Evolutionary conservation across 2,329 filamentous ascomycete species (phyloP), one percentile per base, ranked within the genome.

Genomic region (Aspergillus fumigatus): DNA sequence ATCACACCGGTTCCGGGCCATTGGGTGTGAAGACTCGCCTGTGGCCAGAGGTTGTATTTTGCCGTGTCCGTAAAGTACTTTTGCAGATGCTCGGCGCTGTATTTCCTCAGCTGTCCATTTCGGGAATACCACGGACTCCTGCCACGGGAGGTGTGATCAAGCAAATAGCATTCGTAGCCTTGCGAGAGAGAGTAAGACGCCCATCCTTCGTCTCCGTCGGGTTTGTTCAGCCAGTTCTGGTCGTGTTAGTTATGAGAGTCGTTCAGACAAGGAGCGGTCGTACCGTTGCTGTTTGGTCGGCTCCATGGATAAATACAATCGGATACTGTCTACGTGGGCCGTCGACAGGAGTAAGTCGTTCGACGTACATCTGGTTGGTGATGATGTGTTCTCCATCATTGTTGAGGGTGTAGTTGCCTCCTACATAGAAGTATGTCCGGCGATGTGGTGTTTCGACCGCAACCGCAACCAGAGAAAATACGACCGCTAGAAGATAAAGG

Each of bases 191-290:
- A 80, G 57, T 73, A 77, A 0, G 77, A 75, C 1, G 78, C 77
- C 79, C 78, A 82, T 45, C 79, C 79, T 55, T 67, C 58, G 5
- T 74, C 68, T 35, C 73, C 75, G 59, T 82, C 78, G 3, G 79
- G 79, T 35, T 77, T 82, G 56, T 79, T 80, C 29, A 79, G 65
- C 71, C 72, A 79, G 51, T 76, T 76, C 70, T 74, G 49, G 29
- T 26, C 25, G 11, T 19, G 19, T 59, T 35, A 49, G 29, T 40
- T 19, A 14, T 5, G 21, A 3, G 9, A n/a, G 23, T 2, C 17
- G n/a, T 25, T 14, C 8, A 48, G 47, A 29, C 8, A 51, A 38
- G 54, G 11, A 35, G 25, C 35, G 2, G 40, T 55, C 6, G 19
- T 61, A 73, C 70, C 4, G 70, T 70, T n/a, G 67, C 70, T 17